Base-by-base conservation (phyloP, 805 yeast genomes). In the Kodamaea hsintzibuensis region DNA sequence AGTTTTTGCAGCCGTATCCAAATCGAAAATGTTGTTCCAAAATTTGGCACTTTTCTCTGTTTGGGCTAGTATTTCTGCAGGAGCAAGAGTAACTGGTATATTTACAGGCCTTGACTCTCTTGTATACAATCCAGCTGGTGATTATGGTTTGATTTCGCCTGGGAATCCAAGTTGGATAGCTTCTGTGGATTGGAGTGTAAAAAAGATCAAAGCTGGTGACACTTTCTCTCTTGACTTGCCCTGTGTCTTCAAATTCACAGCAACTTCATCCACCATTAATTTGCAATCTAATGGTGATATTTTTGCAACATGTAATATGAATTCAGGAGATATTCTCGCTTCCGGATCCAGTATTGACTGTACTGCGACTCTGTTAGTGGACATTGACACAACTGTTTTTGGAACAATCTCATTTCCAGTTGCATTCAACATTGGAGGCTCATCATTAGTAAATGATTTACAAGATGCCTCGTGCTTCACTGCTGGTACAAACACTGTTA, bases 151-250 rank as follows among this genome's bases (percentile, higher is more conserved):
- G 8, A 14, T 16, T 4, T 14, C 8, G 12, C 51, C 54, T 3
- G 13, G 8, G 18, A 50, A 33, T 22, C 57, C 56, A 6, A 52
- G 53, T 47, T 62, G 70, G 68, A 43, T 46, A 25, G 66, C 66
- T 5, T 46, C 55, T 0, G 33, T 68, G 7, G 52, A 51, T 9
- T 68, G 72, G 72, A 12, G 37, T 2, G 54, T 68, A 9, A 33
- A 49, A 16, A 4, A 52, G 6, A 59, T 55, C 0, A 13, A 17
- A 0, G 47, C 71, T 0, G 69, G 69, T 33, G 74, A 69, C 52
- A 66, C 68, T 2, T 69, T 69, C 42, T 53, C 61, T 16, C 61
- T 69, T 45, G 42, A 50, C 13, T 50, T 69, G 57, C 71, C 71
- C 1, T 60, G 69, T 57, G 69, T 63, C 7, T 67, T 56, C 49